Percentiles rank a stretch among this genome's conserved stretches.
Evolutionary conservation across 371 early-diverging fungal genomes (phyloP).

Genomic region (Rhizopus arrhizus): DNA sequence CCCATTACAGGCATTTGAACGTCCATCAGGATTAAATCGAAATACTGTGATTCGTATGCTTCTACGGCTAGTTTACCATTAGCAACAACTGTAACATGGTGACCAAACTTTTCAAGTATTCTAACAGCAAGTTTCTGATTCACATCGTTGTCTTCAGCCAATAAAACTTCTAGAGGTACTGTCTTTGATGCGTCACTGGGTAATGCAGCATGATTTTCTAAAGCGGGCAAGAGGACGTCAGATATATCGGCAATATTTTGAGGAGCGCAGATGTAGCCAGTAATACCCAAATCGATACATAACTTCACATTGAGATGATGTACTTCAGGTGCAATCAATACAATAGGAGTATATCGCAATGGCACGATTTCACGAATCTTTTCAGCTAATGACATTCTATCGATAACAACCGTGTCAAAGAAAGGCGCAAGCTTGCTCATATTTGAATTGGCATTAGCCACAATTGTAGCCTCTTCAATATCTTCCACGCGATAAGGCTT

Average conservation of each 20-base stretch:
- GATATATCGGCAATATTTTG: conserved; percentile 61
- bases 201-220: conserved; percentile 67
- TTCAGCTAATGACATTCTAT: conserved; percentile 57
- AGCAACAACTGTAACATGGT: conserved; percentile 69
- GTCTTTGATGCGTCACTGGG: conserved; percentile 58
- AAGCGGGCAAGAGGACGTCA: conserved; percentile 67
- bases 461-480: conserved; percentile 48
- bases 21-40: conserved; percentile 80
- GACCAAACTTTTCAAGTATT: conserved; percentile 74
- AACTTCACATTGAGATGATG: conserved; percentile 58
- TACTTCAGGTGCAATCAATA: conserved; percentile 54
- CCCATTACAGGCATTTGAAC: conserved; percentile 81
- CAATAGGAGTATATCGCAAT: conserved; percentile 67
- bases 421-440: conserved; percentile 35
- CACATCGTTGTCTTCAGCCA: conserved; percentile 84
- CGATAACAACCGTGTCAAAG: conserved; percentile 63
- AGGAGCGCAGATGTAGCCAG: conserved; percentile 65
- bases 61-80: conserved; percentile 80
- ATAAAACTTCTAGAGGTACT: conserved; percentile 65
- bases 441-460: conserved; percentile 31
- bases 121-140: conserved; percentile 81
- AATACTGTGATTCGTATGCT: conserved; percentile 57
- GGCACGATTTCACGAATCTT: conserved; percentile 54
- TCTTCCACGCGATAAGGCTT: conserved; percentile 44
- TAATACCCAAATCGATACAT: conserved; percentile 66